phyloP scores from a whole-genome alignment of 2,329 filamentous ascomycete genomes.

The Colletotrichum tabaci region DNA sequence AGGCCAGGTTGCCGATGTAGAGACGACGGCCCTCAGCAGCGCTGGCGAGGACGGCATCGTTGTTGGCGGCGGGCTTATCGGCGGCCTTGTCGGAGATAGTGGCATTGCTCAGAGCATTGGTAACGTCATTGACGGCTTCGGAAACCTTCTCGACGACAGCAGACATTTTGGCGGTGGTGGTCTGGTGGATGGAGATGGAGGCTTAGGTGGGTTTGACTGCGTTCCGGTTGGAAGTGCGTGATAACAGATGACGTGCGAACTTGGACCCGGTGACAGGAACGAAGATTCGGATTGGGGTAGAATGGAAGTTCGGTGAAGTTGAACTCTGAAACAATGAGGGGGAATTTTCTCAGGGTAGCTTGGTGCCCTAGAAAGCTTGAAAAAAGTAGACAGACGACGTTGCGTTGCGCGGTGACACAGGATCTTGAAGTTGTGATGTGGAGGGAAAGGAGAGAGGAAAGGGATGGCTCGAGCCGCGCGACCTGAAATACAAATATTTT shows the following conservation, averaged over 20 bases:
- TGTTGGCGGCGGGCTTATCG: constrained; percentile 71
- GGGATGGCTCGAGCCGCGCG: constrained; percentile 47
- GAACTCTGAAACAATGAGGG: constrained; percentile 83
- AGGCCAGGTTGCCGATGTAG: constrained; percentile 99
- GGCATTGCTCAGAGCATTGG: constrained; percentile 81
- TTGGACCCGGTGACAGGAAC: constrained; percentile 52
- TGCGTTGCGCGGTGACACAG: constrained; percentile 65
- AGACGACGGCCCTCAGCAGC: constrained; percentile 99
- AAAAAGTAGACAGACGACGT: constrained; percentile 60
- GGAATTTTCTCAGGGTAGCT: constrained; percentile 83
- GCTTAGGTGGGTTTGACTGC: constrained; percentile 50
- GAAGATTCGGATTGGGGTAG: constrained; percentile 63
- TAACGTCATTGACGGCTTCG: constrained; percentile 83
- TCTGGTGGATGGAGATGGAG: constrained; percentile 56
- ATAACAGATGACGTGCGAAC: constrained; percentile 61
- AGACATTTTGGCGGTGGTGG: constrained; percentile 82
- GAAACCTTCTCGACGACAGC: constrained; percentile 78
- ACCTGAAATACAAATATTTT: constrained; percentile 57
- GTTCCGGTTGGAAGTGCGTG: constrained; percentile 61
- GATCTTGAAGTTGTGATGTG: constrained; percentile 61
- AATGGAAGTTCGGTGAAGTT: constrained; percentile 61
- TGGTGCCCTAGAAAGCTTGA: constrained; percentile 82
- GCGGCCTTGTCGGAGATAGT: constrained; percentile 72
- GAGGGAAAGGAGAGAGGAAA: constrained; percentile 52
- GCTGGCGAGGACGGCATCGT: constrained; percentile 95